phyloP scores from a whole-genome alignment of 2,329 filamentous ascomycete genomes.

The Fusarium falciforme region DNA sequence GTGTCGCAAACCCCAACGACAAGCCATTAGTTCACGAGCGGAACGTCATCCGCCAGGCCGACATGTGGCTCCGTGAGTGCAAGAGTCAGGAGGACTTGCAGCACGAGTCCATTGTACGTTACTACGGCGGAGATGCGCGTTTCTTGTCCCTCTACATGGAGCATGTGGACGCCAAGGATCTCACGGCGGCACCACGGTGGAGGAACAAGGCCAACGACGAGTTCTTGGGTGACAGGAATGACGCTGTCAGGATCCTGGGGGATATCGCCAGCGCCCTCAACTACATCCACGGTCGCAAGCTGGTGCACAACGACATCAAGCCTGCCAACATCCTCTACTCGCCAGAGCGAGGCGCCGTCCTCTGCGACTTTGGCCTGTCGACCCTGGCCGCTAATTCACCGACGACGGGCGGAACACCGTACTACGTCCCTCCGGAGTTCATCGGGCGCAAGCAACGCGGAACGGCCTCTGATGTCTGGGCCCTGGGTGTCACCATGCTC shows the following conservation, averaged over 20 bases:
- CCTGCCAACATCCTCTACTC: slow-evolving; percentile 72
- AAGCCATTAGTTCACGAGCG: slow-evolving; percentile 63
- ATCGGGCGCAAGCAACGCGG: slow-evolving; percentile 66
- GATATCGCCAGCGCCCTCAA: slow-evolving; percentile 66
- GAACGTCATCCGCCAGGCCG: slow-evolving; percentile 68
- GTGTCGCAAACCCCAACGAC: slow-evolving; percentile 52
- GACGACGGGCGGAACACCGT: slow-evolving; percentile 68
- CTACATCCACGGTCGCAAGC: slow-evolving; percentile 65
- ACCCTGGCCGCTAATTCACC: slow-evolving; percentile 59
- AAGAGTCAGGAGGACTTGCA: slow-evolving; percentile 65
- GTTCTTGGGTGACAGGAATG: slow-evolving; percentile 61
- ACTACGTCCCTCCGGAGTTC: slow-evolving; percentile 72
- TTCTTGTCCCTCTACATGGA: slow-evolving; percentile 72
- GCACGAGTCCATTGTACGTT: slow-evolving; percentile 68
- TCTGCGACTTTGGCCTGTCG: slow-evolving; percentile 71
- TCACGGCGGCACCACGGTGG: slow-evolving; percentile 63
- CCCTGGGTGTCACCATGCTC: slow-evolving; percentile 69
- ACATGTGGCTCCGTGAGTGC: slow-evolving; percentile 70
- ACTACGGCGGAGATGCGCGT: slow-evolving; percentile 70
- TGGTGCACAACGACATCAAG: slow-evolving; percentile 73
- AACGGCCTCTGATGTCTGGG: slow-evolving; percentile 68
- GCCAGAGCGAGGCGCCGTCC: slow-evolving; percentile 66
- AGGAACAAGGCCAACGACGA: slow-evolving; percentile 58
- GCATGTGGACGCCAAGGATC: slow-evolving; percentile 67
- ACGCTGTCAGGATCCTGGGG: slow-evolving; percentile 64